Percentiles rank a stretch among this genome's conserved stretches.
Evolutionary conservation across 2,329 filamentous ascomycete genomes (phyloP).

Genomic region (Penicillium sp.): DNA sequence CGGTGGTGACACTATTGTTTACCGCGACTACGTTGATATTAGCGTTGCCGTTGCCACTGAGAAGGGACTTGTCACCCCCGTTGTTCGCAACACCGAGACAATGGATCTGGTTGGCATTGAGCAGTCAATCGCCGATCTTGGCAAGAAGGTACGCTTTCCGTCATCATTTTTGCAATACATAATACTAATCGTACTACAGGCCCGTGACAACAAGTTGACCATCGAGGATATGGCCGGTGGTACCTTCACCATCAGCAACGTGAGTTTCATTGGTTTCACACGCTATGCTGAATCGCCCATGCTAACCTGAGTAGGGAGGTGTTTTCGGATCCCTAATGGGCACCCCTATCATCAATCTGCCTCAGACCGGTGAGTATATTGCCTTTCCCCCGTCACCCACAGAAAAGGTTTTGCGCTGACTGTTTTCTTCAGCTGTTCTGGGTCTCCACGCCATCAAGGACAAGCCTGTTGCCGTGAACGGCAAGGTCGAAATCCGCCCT

Average conservation of each 20-base stretch:
- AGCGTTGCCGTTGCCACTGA: slow-evolving; percentile 96
- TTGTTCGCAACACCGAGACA: slow-evolving; percentile 89
- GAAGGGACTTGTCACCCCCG: slow-evolving; percentile 94
- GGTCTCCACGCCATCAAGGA: slow-evolving; percentile 98
- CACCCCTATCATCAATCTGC: slow-evolving; percentile 97
- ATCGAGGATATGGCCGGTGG: slow-evolving; percentile 99
- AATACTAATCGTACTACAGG: slow-evolving; percentile 54
- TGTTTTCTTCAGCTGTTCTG: slow-evolving; percentile 66
- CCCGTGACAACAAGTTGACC: slow-evolving; percentile 92
- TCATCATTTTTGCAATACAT: background rate
- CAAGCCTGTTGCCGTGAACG: slow-evolving; percentile 83
- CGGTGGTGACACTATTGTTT: slow-evolving; percentile 95
- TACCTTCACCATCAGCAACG: slow-evolving; percentile 97
- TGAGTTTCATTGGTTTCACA: slow-evolving; percentile 31
- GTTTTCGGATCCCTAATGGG: slow-evolving; percentile 98
- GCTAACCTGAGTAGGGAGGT: slow-evolving; percentile 61
- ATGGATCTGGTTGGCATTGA: slow-evolving; percentile 90
- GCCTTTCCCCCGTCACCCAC: too few species aligned
- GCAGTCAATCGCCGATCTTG: slow-evolving; percentile 86
- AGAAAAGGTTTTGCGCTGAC: too few species aligned
- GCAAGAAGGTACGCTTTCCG: slow-evolving; percentile 74
- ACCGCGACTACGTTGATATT: slow-evolving; percentile 97
- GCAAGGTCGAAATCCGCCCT: slow-evolving; percentile 91
- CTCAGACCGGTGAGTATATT: slow-evolving; percentile 74
- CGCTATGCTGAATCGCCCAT: background rate